These are phyloP conservation scores for Candida multigemmis DNA, from an alignment of 805 yeast genomes.

Conservation along the genomic window DNA sequence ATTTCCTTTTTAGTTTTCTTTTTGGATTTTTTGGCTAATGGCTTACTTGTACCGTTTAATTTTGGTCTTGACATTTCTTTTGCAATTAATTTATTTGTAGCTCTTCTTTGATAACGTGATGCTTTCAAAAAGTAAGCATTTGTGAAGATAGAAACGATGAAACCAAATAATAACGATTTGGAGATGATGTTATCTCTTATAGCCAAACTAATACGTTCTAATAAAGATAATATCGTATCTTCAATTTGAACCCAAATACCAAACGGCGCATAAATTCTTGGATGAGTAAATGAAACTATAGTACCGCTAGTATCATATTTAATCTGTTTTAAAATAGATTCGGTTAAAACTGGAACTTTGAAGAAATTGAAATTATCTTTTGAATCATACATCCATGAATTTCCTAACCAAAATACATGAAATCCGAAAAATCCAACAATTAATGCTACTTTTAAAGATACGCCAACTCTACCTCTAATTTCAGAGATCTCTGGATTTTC, in stretches of 20 bases:
- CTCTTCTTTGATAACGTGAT: conserved; percentile 56
- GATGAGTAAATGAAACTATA: conserved; percentile 49
- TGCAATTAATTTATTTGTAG: conserved; percentile 31
- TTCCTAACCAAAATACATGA: conserved; percentile 61
- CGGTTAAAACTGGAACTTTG: conserved; percentile 19
- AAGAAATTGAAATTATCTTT: conserved; percentile 4
- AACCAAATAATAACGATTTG: conserved; percentile 63
- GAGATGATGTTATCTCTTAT: conserved; percentile 76
- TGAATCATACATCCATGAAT: conserved; percentile 52
- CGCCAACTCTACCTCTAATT: too few species aligned
- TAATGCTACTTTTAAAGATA: conserved; percentile 52
- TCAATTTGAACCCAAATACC: conserved; percentile 51
- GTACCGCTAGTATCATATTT: conserved; percentile 40
- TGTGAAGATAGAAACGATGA: conserved; percentile 67
- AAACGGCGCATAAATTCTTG: conserved; percentile 49
- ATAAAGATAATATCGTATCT: conserved; percentile 42
- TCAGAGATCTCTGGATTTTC: conserved; percentile 14
- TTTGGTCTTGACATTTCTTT: conserved; percentile 26
- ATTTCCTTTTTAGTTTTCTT: conserved; percentile 9
- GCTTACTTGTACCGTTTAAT: conserved; percentile 7
- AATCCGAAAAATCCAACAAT: conserved; percentile 50
- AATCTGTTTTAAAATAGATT: conserved; percentile 34
- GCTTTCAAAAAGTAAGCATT: conserved; percentile 83
- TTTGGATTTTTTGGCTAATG: conserved; percentile 18
- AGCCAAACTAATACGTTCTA: conserved; percentile 53